Percentiles rank a stretch among this genome's conserved stretches.
phyloP scores from a whole-genome alignment of 2,329 filamentous ascomycete genomes.

The Sclerotinia glacialis region DNA sequence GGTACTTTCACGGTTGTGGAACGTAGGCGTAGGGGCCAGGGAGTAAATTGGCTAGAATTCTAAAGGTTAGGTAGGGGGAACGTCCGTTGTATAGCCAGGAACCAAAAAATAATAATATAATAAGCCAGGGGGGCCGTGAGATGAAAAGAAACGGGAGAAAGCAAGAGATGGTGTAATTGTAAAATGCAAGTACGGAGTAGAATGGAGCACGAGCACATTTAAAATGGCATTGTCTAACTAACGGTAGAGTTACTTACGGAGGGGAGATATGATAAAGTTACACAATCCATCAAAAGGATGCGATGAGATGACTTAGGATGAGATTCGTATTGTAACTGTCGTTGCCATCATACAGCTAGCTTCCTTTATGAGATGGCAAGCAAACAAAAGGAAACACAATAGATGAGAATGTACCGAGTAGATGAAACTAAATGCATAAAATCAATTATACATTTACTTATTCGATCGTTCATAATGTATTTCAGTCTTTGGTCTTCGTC shows the following conservation, averaged over 20 bases:
- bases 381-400: constrained; percentile 6
- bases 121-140: constrained; percentile 5
- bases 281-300: constrained; percentile 16
- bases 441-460: neutral
- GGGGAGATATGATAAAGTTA: neutral
- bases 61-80: constrained; percentile 11
- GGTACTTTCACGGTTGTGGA: constrained; percentile 4
- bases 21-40: constrained; percentile 10
- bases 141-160: constrained; percentile 2
- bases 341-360: constrained; percentile 4
- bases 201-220: constrained; percentile 5
- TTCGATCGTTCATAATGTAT: neutral
- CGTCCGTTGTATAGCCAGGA: constrained; percentile 14
- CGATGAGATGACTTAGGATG: neutral
- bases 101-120: neutral
- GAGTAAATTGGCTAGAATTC: neutral
- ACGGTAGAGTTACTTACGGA: neutral
- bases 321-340: neutral
- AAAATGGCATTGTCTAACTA: constrained; percentile 7
- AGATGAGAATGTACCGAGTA: neutral
- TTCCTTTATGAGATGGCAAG: neutral
- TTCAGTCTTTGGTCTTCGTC: neutral
- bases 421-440: neutral
- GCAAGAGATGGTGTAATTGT: neutral
- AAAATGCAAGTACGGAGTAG: neutral